Evolutionary conservation across 306 rosid genomes (phyloP), one percentile per base, ranked within the genome.

Genomic region (Gleditsia sinensis): DNA sequence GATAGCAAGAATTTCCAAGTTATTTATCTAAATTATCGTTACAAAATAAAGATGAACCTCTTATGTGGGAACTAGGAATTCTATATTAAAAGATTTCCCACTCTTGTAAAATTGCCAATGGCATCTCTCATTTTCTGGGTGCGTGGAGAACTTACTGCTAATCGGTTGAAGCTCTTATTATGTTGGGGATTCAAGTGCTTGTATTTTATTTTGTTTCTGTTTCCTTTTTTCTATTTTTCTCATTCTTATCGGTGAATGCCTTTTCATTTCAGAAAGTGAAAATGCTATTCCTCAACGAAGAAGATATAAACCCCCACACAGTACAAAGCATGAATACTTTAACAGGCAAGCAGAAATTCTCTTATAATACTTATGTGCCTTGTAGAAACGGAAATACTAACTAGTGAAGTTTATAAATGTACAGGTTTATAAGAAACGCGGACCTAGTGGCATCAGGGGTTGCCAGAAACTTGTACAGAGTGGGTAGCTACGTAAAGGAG

Each of bases 401-500:
- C 82, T 32, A 59, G 8, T 33, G 32, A 58, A 69, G 65, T 3
- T 74, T 49, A 27, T 50, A 11, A 33, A 49, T 63, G 5, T 56
- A 73, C 93, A 94, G 97, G 91, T 94, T 91, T 75, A 79, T 76
- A 73, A 92, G 91, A 81, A 94, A 90, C 68, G 95, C 98, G 7
- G 40, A 59, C 68, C 80, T 94, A 19, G 99, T 94, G 45, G 97
- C 96, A 71, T 81, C 92, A 6, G 95, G 98, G 46, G 93, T 90
- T 48, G 90, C 76, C 16, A 84, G 81, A 81, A 88, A 94, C 82
- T 71, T 88, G 85, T 90, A 91, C 78, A 88, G 82, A 80, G 85
- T 82, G 75, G 90, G 94, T 76, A 75, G 16, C 87, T 80, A 83
- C 49, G 74, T 91, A 36, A 91, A 88, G 80, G 89, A 87, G 72